phyloP scores from a whole-genome alignment of 768 basidiomycete genomes.

The Dioszegia crocea region DNA sequence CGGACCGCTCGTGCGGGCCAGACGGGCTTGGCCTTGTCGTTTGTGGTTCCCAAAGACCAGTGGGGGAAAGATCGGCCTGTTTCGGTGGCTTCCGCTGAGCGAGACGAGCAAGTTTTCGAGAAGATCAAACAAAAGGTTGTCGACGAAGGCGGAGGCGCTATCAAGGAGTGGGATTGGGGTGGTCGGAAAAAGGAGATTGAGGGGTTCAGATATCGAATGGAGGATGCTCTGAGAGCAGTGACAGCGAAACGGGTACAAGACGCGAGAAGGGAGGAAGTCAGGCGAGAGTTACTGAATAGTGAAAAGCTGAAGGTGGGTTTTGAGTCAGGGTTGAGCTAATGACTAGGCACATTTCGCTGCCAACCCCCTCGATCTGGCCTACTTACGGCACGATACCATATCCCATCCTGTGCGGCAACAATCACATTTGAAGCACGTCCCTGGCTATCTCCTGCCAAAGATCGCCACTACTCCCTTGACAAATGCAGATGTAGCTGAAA shows the following conservation, averaged over 20 bases:
- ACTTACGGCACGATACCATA: slow-evolving; percentile 87
- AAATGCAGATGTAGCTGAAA: slow-evolving; percentile 51
- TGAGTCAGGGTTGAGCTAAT: not conserved
- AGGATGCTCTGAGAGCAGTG: slow-evolving; percentile 84
- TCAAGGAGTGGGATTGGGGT: slow-evolving; percentile 82
- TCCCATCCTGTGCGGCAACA: slow-evolving; percentile 85
- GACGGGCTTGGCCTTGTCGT: slow-evolving; percentile 85
- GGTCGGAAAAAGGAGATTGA: slow-evolving; percentile 89
- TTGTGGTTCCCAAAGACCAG: slow-evolving; percentile 59
- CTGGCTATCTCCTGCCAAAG: slow-evolving; percentile 82
- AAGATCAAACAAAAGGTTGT: slow-evolving; percentile 68
- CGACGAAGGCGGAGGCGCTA: slow-evolving; percentile 56
- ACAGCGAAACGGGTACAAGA: slow-evolving; percentile 82
- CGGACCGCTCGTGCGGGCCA: slow-evolving; percentile 94
- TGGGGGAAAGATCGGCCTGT: slow-evolving; percentile 56
- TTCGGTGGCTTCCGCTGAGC: slow-evolving; percentile 64
- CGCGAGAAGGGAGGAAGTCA: slow-evolving; percentile 88
- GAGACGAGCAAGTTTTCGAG: slow-evolving; percentile 71
- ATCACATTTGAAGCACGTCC: slow-evolving; percentile 92
- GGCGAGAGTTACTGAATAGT: slow-evolving; percentile 86
- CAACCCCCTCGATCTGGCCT: slow-evolving; percentile 88
- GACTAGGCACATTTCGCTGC: slow-evolving; percentile 94
- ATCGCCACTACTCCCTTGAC: slow-evolving; percentile 56
- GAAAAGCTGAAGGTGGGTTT: slow-evolving; percentile 84
- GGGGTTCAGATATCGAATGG: slow-evolving; percentile 96